phyloP scores from a whole-genome alignment of 257 asterid genomes.

The Rubia yunnanensis region DNA sequence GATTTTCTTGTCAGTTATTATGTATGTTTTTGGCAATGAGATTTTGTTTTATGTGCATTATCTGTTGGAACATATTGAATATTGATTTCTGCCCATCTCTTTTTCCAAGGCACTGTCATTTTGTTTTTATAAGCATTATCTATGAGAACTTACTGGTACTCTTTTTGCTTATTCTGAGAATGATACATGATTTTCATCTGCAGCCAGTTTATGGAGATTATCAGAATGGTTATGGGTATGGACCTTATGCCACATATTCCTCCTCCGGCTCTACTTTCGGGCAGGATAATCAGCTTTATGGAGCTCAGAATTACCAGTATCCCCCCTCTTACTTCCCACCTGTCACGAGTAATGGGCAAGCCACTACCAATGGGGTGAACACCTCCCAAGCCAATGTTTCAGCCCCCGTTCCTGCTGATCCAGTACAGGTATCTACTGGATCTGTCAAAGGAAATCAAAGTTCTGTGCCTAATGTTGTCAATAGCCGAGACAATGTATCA shows the following conservation, averaged over 20 bases:
- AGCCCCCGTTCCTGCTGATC: conserved; percentile 14
- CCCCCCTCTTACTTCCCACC: conserved; percentile 31
- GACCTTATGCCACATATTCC: conserved; percentile 27
- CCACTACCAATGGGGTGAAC: conserved; percentile 11
- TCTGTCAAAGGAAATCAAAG: conserved; percentile 16
- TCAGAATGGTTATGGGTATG: conserved; percentile 27
- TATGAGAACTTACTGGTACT: neutral
- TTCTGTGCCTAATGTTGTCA: conserved; percentile 18
- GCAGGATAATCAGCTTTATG: conserved; percentile 26
- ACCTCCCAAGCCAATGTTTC: conserved; percentile 18
- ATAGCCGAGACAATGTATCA: conserved; percentile 15
- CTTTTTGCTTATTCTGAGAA: neutral
- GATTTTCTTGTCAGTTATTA: too few species aligned
- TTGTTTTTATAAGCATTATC: neutral
- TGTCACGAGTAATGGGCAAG: conserved; percentile 10
- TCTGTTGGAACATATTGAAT: too few species aligned
- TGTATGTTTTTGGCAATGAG: too few species aligned
- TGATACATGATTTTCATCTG: neutral
- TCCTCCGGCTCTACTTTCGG: conserved; percentile 24
- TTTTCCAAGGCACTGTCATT: neutral
- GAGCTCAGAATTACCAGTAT: conserved; percentile 26
- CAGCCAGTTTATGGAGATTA: conserved; percentile 35
- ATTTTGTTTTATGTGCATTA: neutral
- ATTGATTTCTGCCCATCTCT: neutral
- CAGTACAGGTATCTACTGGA: conserved; percentile 21